Evolutionary conservation across 116 monocot species (phyloP).

Genomic region (Papilionanthe hybrid): DNA sequence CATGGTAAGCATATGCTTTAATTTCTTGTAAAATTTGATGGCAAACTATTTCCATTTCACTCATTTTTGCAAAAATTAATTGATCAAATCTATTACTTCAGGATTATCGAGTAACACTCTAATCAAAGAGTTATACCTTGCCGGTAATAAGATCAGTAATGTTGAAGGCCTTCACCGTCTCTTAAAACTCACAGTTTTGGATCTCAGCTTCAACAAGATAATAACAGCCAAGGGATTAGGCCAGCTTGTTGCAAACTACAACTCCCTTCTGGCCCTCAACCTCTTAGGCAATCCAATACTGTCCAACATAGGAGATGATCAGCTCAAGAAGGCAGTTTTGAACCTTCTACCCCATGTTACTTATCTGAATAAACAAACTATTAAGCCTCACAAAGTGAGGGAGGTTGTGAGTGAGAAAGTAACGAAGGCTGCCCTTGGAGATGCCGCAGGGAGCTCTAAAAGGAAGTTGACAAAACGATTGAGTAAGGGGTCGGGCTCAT

Average conservation of each 20-base stretch:
- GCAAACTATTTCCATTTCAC: too few relatives aligned
- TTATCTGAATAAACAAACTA: conserved; percentile 71
- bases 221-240: conserved; percentile 60
- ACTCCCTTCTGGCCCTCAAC: conserved; percentile 61
- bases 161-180: conserved; percentile 88
- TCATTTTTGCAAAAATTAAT: too few relatives aligned
- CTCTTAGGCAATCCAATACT: conserved; percentile 79
- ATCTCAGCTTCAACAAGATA: conserved; percentile 94
- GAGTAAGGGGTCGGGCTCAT: neutral
- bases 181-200: conserved; percentile 66
- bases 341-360: conserved; percentile 57
- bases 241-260: conserved; percentile 84
- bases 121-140: conserved; percentile 84
- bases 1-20: conserved; percentile 49
- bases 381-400: conserved; percentile 43
- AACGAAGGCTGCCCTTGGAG: conserved; percentile 62
- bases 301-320: conserved; percentile 65
- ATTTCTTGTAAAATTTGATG: too few relatives aligned
- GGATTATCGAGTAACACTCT: conserved; percentile 75
- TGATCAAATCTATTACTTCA: conserved; percentile 16
- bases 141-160: conserved; percentile 89
- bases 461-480: conserved; percentile 22
- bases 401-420: conserved; percentile 46
- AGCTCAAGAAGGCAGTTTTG: conserved; percentile 47
- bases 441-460: conserved; percentile 16